These are phyloP conservation scores for Chlorella sp. DNA, from an alignment of 139 green algal genomes.

Conservation along the genomic window DNA sequence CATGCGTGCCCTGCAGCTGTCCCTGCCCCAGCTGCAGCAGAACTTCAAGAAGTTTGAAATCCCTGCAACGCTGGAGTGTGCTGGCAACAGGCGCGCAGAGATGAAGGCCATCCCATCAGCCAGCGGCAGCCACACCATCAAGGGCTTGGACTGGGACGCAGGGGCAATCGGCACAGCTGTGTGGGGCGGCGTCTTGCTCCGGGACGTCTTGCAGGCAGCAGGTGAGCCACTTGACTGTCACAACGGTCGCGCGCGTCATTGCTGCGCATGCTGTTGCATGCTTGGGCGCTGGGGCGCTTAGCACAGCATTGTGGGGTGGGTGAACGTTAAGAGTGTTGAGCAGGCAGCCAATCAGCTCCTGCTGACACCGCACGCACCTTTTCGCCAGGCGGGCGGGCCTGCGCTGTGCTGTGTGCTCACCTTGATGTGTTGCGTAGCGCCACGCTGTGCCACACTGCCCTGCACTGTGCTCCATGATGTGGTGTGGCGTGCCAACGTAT, in stretches of 20 bases:
- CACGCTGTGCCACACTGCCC: too few species aligned
- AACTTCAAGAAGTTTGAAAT: slow-evolving; percentile 71
- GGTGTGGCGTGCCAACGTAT: too few species aligned
- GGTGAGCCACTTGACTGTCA: slow-evolving; percentile 17
- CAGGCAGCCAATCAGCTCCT: too few species aligned
- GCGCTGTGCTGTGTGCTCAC: too few species aligned
- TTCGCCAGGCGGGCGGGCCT: too few species aligned
- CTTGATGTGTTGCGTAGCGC: too few species aligned
- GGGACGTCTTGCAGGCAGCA: slow-evolving; percentile 67
- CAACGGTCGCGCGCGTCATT: background rate
- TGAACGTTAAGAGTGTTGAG: too few species aligned
- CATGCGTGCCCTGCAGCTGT: slow-evolving; percentile 47
- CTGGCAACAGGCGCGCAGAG: slow-evolving; percentile 66
- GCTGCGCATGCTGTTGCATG: background rate
- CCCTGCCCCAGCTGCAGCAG: slow-evolving; percentile 61
- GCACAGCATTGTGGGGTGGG: too few species aligned
- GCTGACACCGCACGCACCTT: too few species aligned
- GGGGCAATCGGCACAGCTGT: slow-evolving; percentile 65
- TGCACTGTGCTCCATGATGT: too few species aligned
- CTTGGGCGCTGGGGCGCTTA: too few species aligned
- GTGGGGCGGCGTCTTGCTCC: slow-evolving; percentile 69
- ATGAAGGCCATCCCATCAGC: slow-evolving; percentile 12
- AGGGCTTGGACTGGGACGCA: slow-evolving; percentile 71
- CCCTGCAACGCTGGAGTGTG: slow-evolving; percentile 71
- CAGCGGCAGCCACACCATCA: too few species aligned